Conservation (phyloP, 2,329 filamentous ascomycete genomes). For the Didymella sp. region DNA sequence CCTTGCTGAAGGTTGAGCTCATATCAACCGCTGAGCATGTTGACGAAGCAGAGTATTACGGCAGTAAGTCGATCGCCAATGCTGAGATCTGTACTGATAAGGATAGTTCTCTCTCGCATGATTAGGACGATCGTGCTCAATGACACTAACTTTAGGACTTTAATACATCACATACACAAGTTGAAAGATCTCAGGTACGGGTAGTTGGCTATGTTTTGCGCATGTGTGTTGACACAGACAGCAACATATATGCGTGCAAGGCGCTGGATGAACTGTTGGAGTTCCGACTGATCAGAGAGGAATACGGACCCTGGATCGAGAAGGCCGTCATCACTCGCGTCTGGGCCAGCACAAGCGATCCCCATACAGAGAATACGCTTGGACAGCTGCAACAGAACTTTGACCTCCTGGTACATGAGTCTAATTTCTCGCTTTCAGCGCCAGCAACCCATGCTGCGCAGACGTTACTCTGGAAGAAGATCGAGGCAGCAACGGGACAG, state of each 20-base stretch:
- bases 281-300: conserved; percentile 60
- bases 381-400: conserved; percentile 53
- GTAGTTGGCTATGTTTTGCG: too few species aligned
- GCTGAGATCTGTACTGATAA: conserved; percentile 18
- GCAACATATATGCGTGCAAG: conserved; percentile 49
- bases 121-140: conserved; percentile 66
- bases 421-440: conserved; percentile 60
- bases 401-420: conserved; percentile 55
- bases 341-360: conserved; percentile 67
- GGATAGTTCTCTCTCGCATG: conserved; percentile 66
- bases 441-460: conserved; percentile 72
- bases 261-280: conserved; percentile 70
- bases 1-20: conserved; percentile 72
- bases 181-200: conserved; percentile 57
- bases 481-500: conserved; percentile 66
- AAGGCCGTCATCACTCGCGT: conserved; percentile 71
- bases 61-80: conserved; percentile 37
- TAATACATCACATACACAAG: conserved; percentile 72
- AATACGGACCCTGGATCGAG: conserved; percentile 68
- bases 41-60: conserved; percentile 51
- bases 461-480: conserved; percentile 79
- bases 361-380: conserved; percentile 44
- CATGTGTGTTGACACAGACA: conserved; percentile 27
- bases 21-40: conserved; percentile 56
- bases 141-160: conserved; percentile 67